Conservation (phyloP, 177 flowering plant species). For the Vitis hybrid region DNA sequence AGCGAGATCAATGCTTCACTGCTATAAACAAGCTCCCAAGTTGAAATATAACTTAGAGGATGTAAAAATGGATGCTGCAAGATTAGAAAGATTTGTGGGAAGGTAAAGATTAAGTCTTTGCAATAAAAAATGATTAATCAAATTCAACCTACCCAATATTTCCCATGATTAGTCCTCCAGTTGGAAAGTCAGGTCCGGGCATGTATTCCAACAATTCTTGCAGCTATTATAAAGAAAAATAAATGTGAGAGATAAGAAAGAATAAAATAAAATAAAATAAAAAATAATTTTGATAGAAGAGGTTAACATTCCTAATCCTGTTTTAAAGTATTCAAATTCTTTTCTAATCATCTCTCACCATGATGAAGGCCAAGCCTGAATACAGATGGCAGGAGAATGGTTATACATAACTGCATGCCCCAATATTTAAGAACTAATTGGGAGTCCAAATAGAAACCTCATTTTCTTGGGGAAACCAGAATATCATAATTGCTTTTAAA, state of each 20-base stretch:
- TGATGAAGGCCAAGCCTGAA: neutral
- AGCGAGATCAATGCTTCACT: neutral
- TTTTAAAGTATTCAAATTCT: neutral
- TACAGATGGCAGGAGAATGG: neutral
- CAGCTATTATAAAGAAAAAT: constrained; percentile 42
- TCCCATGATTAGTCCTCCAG: constrained; percentile 96
- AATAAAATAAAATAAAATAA: neutral
- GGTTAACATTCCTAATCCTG: too few species aligned
- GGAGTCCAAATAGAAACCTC: neutral
- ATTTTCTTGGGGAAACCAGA: neutral
- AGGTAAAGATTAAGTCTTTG: neutral
- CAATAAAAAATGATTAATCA: neutral
- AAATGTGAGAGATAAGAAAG: neutral
- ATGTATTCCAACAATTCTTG: constrained; percentile 96
- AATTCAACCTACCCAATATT: constrained; percentile 60
- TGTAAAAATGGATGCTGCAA: neutral
- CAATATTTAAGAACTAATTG: neutral
- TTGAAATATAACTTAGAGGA: neutral
- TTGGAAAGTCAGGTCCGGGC: constrained; percentile 99
- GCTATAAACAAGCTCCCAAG: neutral
- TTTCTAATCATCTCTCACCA: neutral
- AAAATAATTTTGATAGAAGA: neutral
- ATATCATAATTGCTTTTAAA: neutral
- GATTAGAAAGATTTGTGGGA: too few species aligned
- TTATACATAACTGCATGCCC: neutral